Evolutionary conservation across 2,329 filamentous ascomycete species (phyloP).

Genomic region (Trichothecium sympodiale): DNA sequence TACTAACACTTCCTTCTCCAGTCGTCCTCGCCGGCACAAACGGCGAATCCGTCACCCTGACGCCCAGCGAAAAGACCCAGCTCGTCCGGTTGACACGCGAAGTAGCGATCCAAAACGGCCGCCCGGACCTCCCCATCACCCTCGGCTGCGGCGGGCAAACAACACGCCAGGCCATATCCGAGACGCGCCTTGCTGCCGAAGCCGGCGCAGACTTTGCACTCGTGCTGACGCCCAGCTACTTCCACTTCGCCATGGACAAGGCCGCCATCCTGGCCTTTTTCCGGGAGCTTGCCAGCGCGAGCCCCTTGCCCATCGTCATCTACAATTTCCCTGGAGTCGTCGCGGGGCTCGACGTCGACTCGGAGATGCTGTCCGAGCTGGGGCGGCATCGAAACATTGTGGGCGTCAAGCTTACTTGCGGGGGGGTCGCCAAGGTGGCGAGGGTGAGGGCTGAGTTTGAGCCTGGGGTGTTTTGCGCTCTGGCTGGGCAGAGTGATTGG

Average conservation of each 20-base stretch:
- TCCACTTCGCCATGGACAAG: slow-evolving; percentile 50
- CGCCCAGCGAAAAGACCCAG: slow-evolving; percentile 48
- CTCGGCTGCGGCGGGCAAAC: slow-evolving; percentile 57
- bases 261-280: slow-evolving; percentile 54
- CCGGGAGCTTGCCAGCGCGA: slow-evolving; percentile 42
- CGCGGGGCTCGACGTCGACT: slow-evolving; percentile 56
- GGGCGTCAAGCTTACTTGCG: slow-evolving; percentile 62
- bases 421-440: slow-evolving; percentile 62
- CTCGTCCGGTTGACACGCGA: slow-evolving; percentile 52
- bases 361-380: slow-evolving; percentile 49
- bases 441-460: slow-evolving; percentile 42
- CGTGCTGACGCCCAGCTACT: slow-evolving; percentile 61
- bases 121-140: slow-evolving; percentile 48
- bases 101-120: slow-evolving; percentile 45
- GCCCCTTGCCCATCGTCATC: slow-evolving; percentile 52
- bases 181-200: slow-evolving; percentile 49
- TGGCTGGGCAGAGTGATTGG: slow-evolving; percentile 66
- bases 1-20: slow-evolving; percentile 4
- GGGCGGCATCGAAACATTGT: slow-evolving; percentile 53
- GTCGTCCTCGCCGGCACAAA: slow-evolving; percentile 63
- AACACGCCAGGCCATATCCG: slow-evolving; percentile 53
- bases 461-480: slow-evolving; percentile 47
- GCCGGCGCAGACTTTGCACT: slow-evolving; percentile 58
- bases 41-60: slow-evolving; percentile 62
- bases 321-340: slow-evolving; percentile 65